Conservation (phyloP, 805 yeast species). For the Ogataea nitratoaversa region DNA sequence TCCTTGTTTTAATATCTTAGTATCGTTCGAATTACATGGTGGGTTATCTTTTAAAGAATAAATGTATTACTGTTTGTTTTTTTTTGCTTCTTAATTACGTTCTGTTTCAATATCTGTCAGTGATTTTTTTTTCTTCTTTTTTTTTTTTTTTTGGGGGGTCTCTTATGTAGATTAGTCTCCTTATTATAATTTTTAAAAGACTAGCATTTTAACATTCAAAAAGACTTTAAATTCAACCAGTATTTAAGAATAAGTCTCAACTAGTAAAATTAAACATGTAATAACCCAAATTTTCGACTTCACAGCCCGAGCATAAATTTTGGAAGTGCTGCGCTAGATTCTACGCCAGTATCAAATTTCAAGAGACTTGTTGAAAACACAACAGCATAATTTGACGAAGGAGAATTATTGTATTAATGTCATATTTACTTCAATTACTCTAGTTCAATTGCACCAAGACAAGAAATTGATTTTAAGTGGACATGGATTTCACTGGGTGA, state of each 20-base stretch:
- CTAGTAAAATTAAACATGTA: not conserved
- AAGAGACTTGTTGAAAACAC: no score
- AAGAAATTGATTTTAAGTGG: not conserved
- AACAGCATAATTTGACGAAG: no score
- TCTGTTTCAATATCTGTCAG: not conserved
- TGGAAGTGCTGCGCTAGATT: no score
- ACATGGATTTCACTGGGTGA: slow-evolving; percentile 23
- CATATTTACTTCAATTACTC: not conserved
- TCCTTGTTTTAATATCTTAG: not conserved
- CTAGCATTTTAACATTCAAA: not conserved
- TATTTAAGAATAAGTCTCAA: not conserved
- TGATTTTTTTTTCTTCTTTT: not conserved
- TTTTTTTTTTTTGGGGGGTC: slow-evolving; percentile 1
- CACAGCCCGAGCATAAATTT: no score
- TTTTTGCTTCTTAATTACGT: not conserved
- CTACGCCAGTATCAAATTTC: no score
- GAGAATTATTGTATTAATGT: no score
- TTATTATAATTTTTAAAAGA: not conserved
- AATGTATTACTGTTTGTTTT: not conserved
- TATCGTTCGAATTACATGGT: not conserved
- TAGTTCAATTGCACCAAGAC: not conserved
- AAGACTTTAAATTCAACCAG: not conserved
- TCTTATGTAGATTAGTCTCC: slow-evolving; percentile 2
- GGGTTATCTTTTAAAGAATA: not conserved
- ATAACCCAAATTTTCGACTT: no score